These are phyloP conservation scores for Mycosphaerella arachidis DNA, from an alignment of 2,329 filamentous ascomycete species.

Conservation along the genomic window DNA sequence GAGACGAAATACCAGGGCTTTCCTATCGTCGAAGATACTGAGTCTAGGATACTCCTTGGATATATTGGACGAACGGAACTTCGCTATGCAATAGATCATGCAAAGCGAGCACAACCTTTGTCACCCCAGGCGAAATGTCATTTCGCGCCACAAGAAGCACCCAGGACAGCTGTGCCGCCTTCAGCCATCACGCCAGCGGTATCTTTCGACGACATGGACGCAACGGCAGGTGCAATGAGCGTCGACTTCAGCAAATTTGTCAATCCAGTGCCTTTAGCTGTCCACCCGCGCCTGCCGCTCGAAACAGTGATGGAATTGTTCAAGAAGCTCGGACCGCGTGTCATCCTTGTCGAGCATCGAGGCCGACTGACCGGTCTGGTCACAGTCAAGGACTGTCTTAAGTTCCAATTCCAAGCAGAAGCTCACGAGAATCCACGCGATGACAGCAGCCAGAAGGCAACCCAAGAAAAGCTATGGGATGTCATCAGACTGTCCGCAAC, in stretches of 20 bases:
- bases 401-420: constrained; percentile 96
- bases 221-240: constrained; percentile 51
- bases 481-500: constrained; percentile 25
- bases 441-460: constrained; percentile 51
- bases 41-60: constrained; percentile 70
- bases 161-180: constrained; percentile 28
- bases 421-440: constrained; percentile 69
- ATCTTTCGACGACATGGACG: constrained; percentile 57
- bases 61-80: constrained; percentile 93
- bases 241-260: constrained; percentile 85
- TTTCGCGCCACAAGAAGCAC: constrained; percentile 52
- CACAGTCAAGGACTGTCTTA: constrained; percentile 94
- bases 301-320: constrained; percentile 99
- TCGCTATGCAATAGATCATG: constrained; percentile 79
- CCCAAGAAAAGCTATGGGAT: constrained; percentile 63
- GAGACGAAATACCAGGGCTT: constrained; percentile 88
- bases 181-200: constrained; percentile 34
- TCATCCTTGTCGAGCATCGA: constrained; percentile 87
- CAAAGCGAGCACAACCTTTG: constrained; percentile 65
- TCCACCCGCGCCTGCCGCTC: constrained; percentile 83
- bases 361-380: constrained; percentile 80
- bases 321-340: constrained; percentile 91
- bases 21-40: constrained; percentile 74
- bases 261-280: constrained; percentile 82
- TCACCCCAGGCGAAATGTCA: constrained; percentile 65